These are phyloP conservation scores for Dimocarpus longan DNA, from an alignment of 345 rosid genomes.

Conservation along the genomic window DNA sequence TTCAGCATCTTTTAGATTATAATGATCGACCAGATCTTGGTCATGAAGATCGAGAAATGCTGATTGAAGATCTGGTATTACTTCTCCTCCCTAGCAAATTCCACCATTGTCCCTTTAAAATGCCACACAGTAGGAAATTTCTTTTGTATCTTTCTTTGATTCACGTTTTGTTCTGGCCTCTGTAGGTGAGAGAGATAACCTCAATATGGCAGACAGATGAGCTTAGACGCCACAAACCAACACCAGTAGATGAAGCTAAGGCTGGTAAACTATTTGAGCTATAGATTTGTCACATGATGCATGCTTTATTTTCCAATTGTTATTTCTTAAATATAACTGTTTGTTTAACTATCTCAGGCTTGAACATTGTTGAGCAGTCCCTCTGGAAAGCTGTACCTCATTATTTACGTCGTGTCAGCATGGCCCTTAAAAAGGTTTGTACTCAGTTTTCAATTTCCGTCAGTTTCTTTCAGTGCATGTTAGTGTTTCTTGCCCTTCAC, in stretches of 20 bases:
- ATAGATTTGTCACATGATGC: constrained; percentile 13
- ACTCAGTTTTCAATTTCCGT: constrained; percentile 12
- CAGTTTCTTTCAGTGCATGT: constrained; percentile 10
- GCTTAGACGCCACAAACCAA: constrained; percentile 92
- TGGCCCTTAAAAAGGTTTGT: constrained; percentile 77
- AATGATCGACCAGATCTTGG: constrained; percentile 86
- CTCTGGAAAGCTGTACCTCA: constrained; percentile 96
- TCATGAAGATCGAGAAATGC: constrained; percentile 88
- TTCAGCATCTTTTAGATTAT: constrained; percentile 90
- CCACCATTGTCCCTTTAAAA: not conserved
- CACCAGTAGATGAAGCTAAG: constrained; percentile 94
- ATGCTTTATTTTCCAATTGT: constrained; percentile 6
- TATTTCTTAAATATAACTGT: not conserved
- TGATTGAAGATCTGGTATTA: constrained; percentile 92
- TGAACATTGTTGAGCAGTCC: constrained; percentile 97
- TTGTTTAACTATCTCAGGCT: constrained; percentile 45
- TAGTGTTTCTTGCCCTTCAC: constrained; percentile 9
- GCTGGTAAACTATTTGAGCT: constrained; percentile 54
- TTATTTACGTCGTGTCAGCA: constrained; percentile 90
- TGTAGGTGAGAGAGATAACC: constrained; percentile 86
- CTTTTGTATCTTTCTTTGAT: not conserved
- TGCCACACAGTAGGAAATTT: not conserved
- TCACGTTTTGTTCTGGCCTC: constrained; percentile 21
- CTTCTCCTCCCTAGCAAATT: constrained; percentile 11
- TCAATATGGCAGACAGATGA: constrained; percentile 97